Conservation (phyloP, 169 alveolate species). For the Plasmodium cynomolgi region DNA sequence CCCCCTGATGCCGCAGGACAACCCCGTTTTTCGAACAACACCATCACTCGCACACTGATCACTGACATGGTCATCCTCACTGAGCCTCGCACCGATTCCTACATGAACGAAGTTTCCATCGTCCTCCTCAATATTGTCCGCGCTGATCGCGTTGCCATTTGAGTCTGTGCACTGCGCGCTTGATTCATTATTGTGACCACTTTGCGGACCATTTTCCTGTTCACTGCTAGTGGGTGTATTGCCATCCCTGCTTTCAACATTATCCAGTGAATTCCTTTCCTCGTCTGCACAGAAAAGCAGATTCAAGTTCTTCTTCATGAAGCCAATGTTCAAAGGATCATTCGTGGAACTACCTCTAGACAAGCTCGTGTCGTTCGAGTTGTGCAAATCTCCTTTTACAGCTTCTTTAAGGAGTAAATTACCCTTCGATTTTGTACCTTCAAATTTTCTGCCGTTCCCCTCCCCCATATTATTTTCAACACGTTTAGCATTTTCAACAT, state of each 20-base stretch:
- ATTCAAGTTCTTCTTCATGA: background rate
- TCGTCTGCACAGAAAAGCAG: background rate
- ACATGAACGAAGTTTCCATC: background rate
- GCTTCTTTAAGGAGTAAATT: background rate
- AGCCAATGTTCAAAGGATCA: background rate
- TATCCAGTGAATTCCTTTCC: background rate
- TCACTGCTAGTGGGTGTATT: background rate
- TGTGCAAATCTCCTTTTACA: background rate
- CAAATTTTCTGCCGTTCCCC: conserved; percentile 29
- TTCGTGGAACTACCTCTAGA: background rate
- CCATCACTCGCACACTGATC: background rate
- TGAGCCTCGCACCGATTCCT: background rate
- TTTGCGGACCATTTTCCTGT: background rate
- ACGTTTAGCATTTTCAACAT: background rate
- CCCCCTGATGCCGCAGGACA: background rate
- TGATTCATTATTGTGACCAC: background rate
- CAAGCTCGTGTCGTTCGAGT: background rate
- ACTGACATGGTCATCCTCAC: background rate
- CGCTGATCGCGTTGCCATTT: background rate
- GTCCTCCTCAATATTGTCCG: background rate
- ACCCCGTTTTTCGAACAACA: background rate
- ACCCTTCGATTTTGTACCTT: background rate
- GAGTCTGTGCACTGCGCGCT: background rate
- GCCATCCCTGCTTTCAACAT: background rate
- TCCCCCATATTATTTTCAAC: conserved; percentile 35